Evolutionary conservation across 202 grass and related monocot genomes (phyloP).

Genomic region (Carex arenaria): DNA sequence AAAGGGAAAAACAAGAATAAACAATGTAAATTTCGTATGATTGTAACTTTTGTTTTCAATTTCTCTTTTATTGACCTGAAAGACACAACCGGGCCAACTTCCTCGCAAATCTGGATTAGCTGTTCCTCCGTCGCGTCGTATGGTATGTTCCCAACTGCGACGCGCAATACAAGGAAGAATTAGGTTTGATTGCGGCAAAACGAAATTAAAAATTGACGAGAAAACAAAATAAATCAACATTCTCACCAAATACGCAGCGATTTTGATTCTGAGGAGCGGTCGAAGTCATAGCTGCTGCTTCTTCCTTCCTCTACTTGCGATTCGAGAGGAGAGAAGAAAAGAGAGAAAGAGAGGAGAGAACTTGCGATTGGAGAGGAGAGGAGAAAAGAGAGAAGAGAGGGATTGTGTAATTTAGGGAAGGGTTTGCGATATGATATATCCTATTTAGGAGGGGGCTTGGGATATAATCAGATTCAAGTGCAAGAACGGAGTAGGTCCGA

Average conservation of each 20-base stretch:
- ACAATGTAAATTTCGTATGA: background rate
- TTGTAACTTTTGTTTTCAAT: conserved; percentile 1
- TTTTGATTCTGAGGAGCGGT: conserved; percentile 43
- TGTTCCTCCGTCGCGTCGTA: conserved; percentile 93
- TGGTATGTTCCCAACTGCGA: conserved; percentile 89
- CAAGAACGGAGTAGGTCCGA: too few relatives aligned
- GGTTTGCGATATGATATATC: too few relatives aligned
- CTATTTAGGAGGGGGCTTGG: too few relatives aligned
- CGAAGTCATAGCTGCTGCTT: conserved; percentile 25
- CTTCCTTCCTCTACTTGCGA: background rate
- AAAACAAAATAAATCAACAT: background rate
- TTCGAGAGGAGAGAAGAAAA: background rate
- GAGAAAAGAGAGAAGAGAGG: background rate
- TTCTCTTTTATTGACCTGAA: conserved; percentile 65
- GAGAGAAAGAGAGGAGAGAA: background rate
- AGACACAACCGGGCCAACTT: conserved; percentile 88
- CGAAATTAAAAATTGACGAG: background rate
- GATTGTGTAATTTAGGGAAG: too few relatives aligned
- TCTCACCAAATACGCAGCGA: conserved; percentile 89
- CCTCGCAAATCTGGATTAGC: conserved; percentile 90
- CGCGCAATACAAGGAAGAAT: background rate
- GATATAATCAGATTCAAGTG: too few relatives aligned
- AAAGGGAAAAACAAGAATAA: background rate
- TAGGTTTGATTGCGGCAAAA: conserved; percentile 4
- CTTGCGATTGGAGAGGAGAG: background rate